These are phyloP conservation scores for Metschnikowia drakensbergensis DNA, from an alignment of 805 yeast genomes.

Conservation along the genomic window DNA sequence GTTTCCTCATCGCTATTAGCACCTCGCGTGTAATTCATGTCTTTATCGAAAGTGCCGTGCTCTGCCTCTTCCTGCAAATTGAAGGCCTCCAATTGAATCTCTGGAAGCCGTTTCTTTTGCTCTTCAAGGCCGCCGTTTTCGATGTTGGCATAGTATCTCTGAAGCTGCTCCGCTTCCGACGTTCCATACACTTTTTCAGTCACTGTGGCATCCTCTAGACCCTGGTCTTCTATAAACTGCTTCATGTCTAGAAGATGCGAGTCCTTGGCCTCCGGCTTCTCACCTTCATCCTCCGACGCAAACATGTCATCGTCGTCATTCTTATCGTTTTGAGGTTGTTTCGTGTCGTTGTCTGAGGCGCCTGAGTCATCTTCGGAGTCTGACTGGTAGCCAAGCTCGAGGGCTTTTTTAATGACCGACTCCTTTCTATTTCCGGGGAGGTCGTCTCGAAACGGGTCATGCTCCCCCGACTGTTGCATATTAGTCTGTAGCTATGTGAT, in stretches of 20 bases:
- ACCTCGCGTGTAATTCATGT: slow-evolving; percentile 53
- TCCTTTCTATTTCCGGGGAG: neutral
- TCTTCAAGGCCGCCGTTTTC: slow-evolving; percentile 19
- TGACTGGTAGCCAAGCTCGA: slow-evolving; percentile 14
- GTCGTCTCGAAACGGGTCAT: neutral
- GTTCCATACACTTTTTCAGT: slow-evolving; percentile 10
- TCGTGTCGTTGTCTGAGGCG: slow-evolving; percentile 12
- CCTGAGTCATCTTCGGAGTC: slow-evolving; percentile 15
- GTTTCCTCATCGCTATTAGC: slow-evolving; percentile 31
- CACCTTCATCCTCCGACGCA: slow-evolving; percentile 24
- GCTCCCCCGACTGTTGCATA: neutral
- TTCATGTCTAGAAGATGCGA: slow-evolving; percentile 13
- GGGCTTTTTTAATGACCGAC: neutral
- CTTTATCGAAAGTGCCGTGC: slow-evolving; percentile 57
- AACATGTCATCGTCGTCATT: slow-evolving; percentile 38
- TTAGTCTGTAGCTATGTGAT: too few species aligned
- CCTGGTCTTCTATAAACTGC: slow-evolving; percentile 27
- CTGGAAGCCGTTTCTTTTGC: neutral
- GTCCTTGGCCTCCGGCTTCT: slow-evolving; percentile 6
- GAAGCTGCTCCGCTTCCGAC: slow-evolving; percentile 1
- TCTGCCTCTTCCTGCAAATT: slow-evolving; percentile 52
- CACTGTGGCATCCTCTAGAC: slow-evolving; percentile 19
- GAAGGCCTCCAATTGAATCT: slow-evolving; percentile 51
- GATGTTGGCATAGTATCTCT: slow-evolving; percentile 26
- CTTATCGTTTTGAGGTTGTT: slow-evolving; percentile 1